Evolutionary conservation across 1,139 yeast species (phyloP), one percentile per base, ranked within the genome.

Genomic region (Hyphopichia buzzinii): DNA sequence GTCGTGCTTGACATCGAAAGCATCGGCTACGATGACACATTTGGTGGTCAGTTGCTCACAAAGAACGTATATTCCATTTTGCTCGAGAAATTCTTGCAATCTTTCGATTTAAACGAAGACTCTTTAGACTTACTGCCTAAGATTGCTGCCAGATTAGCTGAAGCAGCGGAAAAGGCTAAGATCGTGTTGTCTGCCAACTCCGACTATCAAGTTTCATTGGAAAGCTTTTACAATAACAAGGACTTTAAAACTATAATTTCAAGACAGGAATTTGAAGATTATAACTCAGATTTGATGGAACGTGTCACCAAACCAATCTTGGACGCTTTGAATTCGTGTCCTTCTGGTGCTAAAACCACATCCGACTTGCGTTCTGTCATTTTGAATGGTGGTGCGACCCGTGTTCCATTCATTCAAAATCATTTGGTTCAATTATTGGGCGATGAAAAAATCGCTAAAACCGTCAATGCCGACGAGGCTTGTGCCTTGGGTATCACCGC

Each of bases 391-490:
- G 99, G 98, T 0, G 79, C 96, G 1, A 80, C 94, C 8, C 80
- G 99, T 57, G 86, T 89, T 21, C 98, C 98, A 13, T 76, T 85
- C 52, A 83, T 92, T 36, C 95, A 88, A 58, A 68, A 73, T 33
- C 75, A 72, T 37, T 60, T 84, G 41, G 52, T 64, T 4, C 58
- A 74, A 4, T 67, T 84, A 31, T 64, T 83, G 29, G 82, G 82
- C 2, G 81, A 79, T 22, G 81, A 76, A 2, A 66, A 71, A 38
- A 68, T 94, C 34, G 74, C 96, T n/a, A 89, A 84, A 57, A 87
- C 84, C 38, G 95, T 94, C 34, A 92, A 92, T 58, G 94, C 98
- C 0, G 99, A 92, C 62, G 99, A 92, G 62, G 81, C 97, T 41
- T 89, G 88, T 40, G 96, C 89, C 11, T 71, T 87, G 52, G 99